phyloP scores from a whole-genome alignment of 768 basidiomycete species.

The Tylopilus sp. region DNA sequence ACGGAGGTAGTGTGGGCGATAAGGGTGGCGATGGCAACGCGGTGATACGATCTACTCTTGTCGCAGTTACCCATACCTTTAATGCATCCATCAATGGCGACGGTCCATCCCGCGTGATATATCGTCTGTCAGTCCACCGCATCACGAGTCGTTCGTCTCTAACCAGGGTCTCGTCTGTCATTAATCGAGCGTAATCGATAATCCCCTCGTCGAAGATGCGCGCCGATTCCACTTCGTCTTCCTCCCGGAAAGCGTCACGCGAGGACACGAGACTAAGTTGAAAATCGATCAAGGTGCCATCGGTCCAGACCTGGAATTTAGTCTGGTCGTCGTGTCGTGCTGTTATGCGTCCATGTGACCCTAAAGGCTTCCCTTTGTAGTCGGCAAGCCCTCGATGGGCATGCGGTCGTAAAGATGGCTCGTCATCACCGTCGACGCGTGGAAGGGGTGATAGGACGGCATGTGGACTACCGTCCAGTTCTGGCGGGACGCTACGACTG shows the following conservation, averaged over 20 bases:
- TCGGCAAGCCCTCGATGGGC: slow-evolving; percentile 4
- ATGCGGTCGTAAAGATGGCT: slow-evolving; percentile 1
- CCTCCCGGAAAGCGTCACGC: slow-evolving; percentile 27
- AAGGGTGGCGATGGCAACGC: slow-evolving; percentile 8
- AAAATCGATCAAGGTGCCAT: slow-evolving; percentile 58
- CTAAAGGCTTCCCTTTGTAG: slow-evolving; percentile 31
- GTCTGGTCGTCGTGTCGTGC: slow-evolving; percentile 58
- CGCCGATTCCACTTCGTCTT: slow-evolving; percentile 53
- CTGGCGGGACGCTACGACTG: slow-evolving; percentile 58
- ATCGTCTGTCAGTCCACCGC: slow-evolving; percentile 69
- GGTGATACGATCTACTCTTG: slow-evolving; percentile 25
- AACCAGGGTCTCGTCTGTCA: slow-evolving; percentile 61
- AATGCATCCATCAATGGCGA: slow-evolving; percentile 77
- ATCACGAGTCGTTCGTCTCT: slow-evolving; percentile 67
- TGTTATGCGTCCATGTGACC: slow-evolving; percentile 53
- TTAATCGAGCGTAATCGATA: slow-evolving; percentile 61
- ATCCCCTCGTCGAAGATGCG: slow-evolving; percentile 56
- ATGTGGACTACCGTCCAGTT: slow-evolving; percentile 43
- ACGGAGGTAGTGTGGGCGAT: slow-evolving; percentile 5
- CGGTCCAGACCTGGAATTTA: slow-evolving; percentile 61
- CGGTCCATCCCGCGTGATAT: slow-evolving; percentile 71
- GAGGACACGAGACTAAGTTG: slow-evolving; percentile 64
- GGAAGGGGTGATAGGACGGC: slow-evolving; percentile 22
- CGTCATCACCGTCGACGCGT: slow-evolving; percentile 19
- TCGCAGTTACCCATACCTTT: slow-evolving; percentile 47